These are phyloP conservation scores for Helichrysum umbraculigerum DNA, from an alignment of 129 eudicot genomes.

Conservation along the genomic window DNA sequence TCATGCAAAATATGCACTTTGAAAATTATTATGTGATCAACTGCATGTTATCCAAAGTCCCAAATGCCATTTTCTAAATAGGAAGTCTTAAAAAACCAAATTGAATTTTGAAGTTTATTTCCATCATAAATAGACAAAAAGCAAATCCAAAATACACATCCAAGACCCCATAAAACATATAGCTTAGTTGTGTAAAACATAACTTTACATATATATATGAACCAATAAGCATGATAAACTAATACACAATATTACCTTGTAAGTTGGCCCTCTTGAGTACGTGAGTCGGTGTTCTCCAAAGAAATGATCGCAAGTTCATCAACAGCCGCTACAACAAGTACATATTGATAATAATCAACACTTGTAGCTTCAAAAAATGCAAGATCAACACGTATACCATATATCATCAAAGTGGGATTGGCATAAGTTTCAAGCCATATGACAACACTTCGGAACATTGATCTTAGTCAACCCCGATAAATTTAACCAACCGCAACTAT, in stretches of 20 bases:
- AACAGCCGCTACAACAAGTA: slow-evolving; percentile 63
- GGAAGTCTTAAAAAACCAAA: not conserved
- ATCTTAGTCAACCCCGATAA: slow-evolving; percentile 77
- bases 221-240: slow-evolving; percentile 3
- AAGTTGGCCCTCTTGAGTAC: slow-evolving; percentile 38
- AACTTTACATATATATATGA: not conserved
- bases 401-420: slow-evolving; percentile 70
- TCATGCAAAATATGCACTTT: not conserved
- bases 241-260: slow-evolving; percentile 47
- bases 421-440: slow-evolving; percentile 78
- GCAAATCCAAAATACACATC: too few species aligned
- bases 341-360: slow-evolving; percentile 76
- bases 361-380: slow-evolving; percentile 80
- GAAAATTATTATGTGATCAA: not conserved
- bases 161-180: too few species aligned
- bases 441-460: slow-evolving; percentile 63
- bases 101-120: not conserved
- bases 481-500: slow-evolving; percentile 80
- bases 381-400: slow-evolving; percentile 74
- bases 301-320: slow-evolving; percentile 43
- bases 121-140: too few species aligned
- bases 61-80: too few species aligned
- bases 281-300: slow-evolving; percentile 41
- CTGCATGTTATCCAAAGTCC: not conserved
- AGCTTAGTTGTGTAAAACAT: not conserved